A percentile compares a stretch with the other conserved stretches of the same genome.
Evolutionary conservation across 441 rosid species (phyloP).

Genomic region (Melianthus villosus): DNA sequence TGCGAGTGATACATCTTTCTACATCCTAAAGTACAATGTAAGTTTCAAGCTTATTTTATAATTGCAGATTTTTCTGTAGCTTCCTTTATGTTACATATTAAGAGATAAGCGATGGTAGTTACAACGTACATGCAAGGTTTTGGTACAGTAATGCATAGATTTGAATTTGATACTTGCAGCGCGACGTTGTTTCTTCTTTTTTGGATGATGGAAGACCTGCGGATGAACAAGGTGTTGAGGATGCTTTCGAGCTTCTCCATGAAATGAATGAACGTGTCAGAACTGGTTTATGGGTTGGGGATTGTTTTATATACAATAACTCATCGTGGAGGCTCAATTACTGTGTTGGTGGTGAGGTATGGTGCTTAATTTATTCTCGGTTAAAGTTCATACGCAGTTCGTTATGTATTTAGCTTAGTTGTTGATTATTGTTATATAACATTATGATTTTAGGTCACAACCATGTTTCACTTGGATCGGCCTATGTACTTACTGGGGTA

Average conservation of each 20-base stretch:
- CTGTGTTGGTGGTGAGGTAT: conserved; percentile 99
- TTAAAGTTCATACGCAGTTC: background rate
- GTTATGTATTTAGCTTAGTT: conserved; percentile 4
- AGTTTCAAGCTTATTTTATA: conserved; percentile 11
- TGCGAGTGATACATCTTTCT: conserved; percentile 89
- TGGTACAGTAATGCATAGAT: conserved; percentile 5
- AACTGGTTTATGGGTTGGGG: conserved; percentile 98
- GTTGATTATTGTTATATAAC: conserved; percentile 6
- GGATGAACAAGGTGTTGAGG: conserved; percentile 95
- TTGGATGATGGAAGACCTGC: conserved; percentile 72
- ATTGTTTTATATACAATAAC: conserved; percentile 91
- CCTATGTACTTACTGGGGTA: conserved; percentile 97
- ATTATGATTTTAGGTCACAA: conserved; percentile 50
- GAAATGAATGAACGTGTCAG: conserved; percentile 94
- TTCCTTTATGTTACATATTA: too few species aligned
- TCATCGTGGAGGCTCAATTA: conserved; percentile 96
- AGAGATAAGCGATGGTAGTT: too few species aligned
- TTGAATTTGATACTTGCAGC: conserved; percentile 30
- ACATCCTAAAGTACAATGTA: conserved; percentile 85
- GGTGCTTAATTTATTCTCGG: conserved; percentile 6
- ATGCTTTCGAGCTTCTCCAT: conserved; percentile 95
- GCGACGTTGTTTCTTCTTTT: conserved; percentile 66
- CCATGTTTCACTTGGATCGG: conserved; percentile 94
- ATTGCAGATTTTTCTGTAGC: too few species aligned
- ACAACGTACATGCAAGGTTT: conserved; percentile 1